Conservation (phyloP, 179 eudicot genomes). For the Vitellaria paradoxa region DNA sequence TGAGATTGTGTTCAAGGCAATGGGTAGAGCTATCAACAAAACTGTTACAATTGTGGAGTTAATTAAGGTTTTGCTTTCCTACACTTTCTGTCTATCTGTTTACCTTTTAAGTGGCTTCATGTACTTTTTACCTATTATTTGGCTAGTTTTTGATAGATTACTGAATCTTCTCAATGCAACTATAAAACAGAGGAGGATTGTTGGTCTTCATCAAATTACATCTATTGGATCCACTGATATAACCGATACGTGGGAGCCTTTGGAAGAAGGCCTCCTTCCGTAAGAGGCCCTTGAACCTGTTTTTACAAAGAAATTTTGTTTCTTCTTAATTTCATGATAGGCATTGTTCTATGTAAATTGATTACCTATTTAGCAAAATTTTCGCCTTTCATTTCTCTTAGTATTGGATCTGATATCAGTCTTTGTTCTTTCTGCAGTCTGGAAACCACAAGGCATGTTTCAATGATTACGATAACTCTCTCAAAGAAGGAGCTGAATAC, state of each 20-base stretch:
- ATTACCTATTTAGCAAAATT: not conserved
- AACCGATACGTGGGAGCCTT: constrained; percentile 97
- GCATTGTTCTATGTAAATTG: not conserved
- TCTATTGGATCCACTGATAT: constrained; percentile 88
- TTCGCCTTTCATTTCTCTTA: not conserved
- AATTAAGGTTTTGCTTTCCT: constrained; percentile 39
- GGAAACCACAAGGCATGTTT: constrained; percentile 95
- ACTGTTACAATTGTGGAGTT: constrained; percentile 86
- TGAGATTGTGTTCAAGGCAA: constrained; percentile 91
- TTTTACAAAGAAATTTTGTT: not conserved
- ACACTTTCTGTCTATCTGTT: not conserved
- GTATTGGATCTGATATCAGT: not conserved
- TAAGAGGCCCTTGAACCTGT: constrained; percentile 35
- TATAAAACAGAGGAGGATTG: constrained; percentile 78
- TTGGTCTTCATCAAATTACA: constrained; percentile 91
- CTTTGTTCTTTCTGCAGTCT: constrained; percentile 42
- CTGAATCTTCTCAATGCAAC: not conserved
- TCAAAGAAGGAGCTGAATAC: constrained; percentile 67
- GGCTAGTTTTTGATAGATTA: not conserved
- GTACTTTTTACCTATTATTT: no score
- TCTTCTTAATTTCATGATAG: not conserved
- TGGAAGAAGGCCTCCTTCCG: constrained; percentile 98
- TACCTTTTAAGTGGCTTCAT: not conserved
- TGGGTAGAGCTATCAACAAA: constrained; percentile 96
- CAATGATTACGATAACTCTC: constrained; percentile 88